These are phyloP conservation scores for Hymenoscyphus occultus DNA, from an alignment of 2,329 filamentous ascomycete species.

Conservation along the genomic window DNA sequence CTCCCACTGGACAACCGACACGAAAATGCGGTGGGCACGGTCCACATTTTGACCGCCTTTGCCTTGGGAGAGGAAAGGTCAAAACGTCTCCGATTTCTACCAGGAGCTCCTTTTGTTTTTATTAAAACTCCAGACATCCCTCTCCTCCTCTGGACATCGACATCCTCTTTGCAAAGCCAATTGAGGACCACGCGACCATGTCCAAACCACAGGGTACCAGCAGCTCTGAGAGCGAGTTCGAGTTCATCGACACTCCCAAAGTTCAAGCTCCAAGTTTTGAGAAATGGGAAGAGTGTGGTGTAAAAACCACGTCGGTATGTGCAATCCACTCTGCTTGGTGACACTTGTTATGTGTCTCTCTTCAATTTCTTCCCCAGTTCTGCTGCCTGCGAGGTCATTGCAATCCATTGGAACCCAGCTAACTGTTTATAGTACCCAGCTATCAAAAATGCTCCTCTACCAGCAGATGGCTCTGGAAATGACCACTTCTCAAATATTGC, in stretches of 20 bases:
- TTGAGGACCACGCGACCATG: constrained; percentile 35
- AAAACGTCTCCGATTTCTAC: not conserved
- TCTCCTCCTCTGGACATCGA: not conserved
- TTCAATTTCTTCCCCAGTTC: not conserved
- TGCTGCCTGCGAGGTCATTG: not conserved
- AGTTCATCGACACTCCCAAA: constrained; percentile 60
- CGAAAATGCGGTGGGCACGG: not conserved
- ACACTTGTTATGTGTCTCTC: constrained; percentile 9
- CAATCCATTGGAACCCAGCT: constrained; percentile 32
- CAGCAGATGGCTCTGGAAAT: constrained; percentile 79
- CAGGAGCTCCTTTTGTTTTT: not conserved
- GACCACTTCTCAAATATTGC: constrained; percentile 84
- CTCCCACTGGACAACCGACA: not conserved
- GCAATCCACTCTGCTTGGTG: constrained; percentile 7
- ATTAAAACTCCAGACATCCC: not conserved
- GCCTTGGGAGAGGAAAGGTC: not conserved
- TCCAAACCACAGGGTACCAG: constrained; percentile 48
- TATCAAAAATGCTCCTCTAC: constrained; percentile 92
- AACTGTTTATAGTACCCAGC: constrained; percentile 63
- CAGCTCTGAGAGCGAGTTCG: constrained; percentile 55
- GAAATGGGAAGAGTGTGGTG: constrained; percentile 53
- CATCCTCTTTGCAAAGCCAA: constrained; percentile 14
- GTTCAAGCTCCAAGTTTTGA: constrained; percentile 48
- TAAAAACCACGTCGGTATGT: constrained; percentile 53
- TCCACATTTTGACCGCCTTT: constrained; percentile 1